Conservation (phyloP, 2,329 filamentous ascomycete species). For the Pseudogymnoascus sp. region DNA sequence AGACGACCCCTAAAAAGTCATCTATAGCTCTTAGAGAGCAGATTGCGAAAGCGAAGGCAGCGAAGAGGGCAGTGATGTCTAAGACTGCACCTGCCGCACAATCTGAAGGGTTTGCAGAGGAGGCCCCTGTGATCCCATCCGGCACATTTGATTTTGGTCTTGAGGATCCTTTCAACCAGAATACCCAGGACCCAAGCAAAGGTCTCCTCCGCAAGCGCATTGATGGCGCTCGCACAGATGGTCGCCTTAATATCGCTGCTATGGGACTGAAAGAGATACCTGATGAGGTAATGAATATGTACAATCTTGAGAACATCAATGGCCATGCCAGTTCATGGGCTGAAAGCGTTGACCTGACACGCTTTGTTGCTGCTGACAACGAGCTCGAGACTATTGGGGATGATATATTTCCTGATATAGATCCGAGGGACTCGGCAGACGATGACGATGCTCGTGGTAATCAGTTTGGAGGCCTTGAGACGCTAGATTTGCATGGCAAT, state of each 20-base stretch:
- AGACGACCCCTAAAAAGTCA: conserved; percentile 49
- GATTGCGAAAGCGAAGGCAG: conserved; percentile 86
- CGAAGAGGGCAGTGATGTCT: conserved; percentile 47
- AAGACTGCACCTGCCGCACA: conserved; percentile 26
- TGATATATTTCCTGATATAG: conserved; percentile 66
- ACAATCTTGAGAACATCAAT: conserved; percentile 63
- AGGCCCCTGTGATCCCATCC: conserved; percentile 37
- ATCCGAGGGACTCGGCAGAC: conserved; percentile 46
- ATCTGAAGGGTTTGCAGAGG: conserved; percentile 18
- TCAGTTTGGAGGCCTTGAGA: conserved; percentile 75
- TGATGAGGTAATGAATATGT: conserved; percentile 79
- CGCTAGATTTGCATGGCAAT: conserved; percentile 81
- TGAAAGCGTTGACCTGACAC: conserved; percentile 78
- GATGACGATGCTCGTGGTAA: conserved; percentile 60
- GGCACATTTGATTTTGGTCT: conserved; percentile 52
- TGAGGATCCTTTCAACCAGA: conserved; percentile 63
- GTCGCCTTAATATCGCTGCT: conserved; percentile 79
- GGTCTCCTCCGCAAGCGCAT: conserved; percentile 68
- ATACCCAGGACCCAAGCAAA: conserved; percentile 46
- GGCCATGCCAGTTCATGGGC: conserved; percentile 67
- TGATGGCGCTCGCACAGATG: conserved; percentile 63
- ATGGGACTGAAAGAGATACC: conserved; percentile 75
- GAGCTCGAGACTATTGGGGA: conserved; percentile 69
- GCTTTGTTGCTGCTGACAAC: conserved; percentile 83
- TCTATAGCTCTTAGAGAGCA: conserved; percentile 78